Base-by-base conservation (phyloP, 2,329 filamentous ascomycete genomes). In the Paecilomyces formosus region DNA sequence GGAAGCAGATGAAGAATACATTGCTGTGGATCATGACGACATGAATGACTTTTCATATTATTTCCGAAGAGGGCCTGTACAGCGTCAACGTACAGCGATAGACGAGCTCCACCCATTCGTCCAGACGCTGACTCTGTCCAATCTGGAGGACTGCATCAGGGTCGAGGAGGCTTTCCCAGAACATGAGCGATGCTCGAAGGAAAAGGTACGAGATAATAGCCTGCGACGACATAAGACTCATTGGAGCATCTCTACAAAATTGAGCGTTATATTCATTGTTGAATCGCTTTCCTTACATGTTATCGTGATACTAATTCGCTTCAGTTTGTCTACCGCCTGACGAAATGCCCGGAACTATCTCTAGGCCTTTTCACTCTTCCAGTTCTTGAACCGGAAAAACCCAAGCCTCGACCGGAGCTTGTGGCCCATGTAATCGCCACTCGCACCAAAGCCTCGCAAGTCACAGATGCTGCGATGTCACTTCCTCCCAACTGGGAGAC, bases 361-460 rank as follows among this genome's bases (percentile, higher is more conserved):
- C 79, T 92, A 56, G 92, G 92, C 28, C 76, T 96, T 57, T 96
- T 93, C 78, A 89, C 88, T 69, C 79, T 67, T 71, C 81, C 67
- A 68, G 78, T 64, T 74, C 82, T 60, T 72, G 82, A 64, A 71
- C 78, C 63, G 75, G 85, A 64, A 76, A 78, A 64, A 79, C 81
- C 39, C 80, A 89, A 64, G 83, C 89, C 75, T 73, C 77, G 71
- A 81, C 82, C 62, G 77, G 82, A 68, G 76, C 80, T 96, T 24
- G 80, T 96, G 54, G 92, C 85, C 45, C 90, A 96, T 73, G 81
- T 93, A 63, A 79, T 96, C 61, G 83, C 88, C 21, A 92, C 91
- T 12, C 87, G 89, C 63, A 88, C 86, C 39, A 78, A 79, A 39
- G 82, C 83, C 55, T 69, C 76, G 0, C 74, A 84, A 50, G 85